Evolutionary conservation across 495 filamentous ascomycete species (phyloP), one percentile per base, ranked within the genome.

Genomic region (Aspergillus sclerotiicarbonarius): DNA sequence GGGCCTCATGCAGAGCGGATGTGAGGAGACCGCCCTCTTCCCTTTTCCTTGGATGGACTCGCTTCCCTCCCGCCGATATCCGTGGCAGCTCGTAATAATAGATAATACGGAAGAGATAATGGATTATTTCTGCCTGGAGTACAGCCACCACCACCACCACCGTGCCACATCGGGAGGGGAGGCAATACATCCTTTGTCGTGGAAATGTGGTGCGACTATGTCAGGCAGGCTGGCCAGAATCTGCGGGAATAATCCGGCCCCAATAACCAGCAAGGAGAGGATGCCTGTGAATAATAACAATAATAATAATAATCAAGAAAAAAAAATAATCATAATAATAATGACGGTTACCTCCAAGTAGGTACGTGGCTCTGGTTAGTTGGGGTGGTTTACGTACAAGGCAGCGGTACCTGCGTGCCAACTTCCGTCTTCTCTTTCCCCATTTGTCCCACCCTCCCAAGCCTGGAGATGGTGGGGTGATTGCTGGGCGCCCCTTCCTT

Each of bases 371-470:
- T 37, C 39, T 19, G 4, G 15, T 6, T 33, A 54, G 41, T 51
- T 29, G 32, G 16, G 13, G 37, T 19, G 12, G 25, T 20, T 49
- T 58, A 56, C 43, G 59, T 59, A 58, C 53, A 41, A 50, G 48
- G 41, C n/a, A 49, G 53, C 54, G 54, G 63, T 66, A 66, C 63
- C 63, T 66, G 63, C 63, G 63, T 66, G 41, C 47, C 55, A 51
- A 10, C 51, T 57, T 60, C 57, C 56, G 51, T 56, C 32, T n/a
- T 54, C 35, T 7, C 47, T 57, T 25, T 51, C 51, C 55, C 60
- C 55, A 54, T 62, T 53, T 55, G 53, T 62, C 48, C 60, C 54
- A 55, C 54, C 21, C 35, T 46, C 58, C 60, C 57, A 52, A 53
- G 59, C 37, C 53, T 55, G 39, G 61, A 20, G 58, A 44, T 37